Base-by-base conservation (phyloP, 495 filamentous ascomycete species). In the Penicillium waksmanii region DNA sequence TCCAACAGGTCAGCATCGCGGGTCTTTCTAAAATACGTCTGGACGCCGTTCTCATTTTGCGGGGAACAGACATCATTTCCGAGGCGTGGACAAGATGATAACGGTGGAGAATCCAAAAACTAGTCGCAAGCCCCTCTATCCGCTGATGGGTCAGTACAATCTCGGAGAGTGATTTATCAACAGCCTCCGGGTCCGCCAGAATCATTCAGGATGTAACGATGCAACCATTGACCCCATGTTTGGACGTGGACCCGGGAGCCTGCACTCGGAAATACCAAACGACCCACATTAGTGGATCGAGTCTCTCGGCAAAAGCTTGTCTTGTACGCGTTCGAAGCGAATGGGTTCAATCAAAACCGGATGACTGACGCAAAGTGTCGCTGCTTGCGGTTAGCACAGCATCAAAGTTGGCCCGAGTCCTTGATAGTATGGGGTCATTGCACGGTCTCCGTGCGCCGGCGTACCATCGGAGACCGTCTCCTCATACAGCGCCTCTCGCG, bases 221-320 rank as follows among this genome's bases (percentile, higher is more conserved):
- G 21, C 19, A 48, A 48, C 46, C 19, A 6, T 48, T 19, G 10
- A n/a, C 19, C 21, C 23, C 13, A 27, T 57, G 46, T 57, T 11
- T 57, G 44, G 50, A 13, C 18, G 54, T 35, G 34, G 43, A 38
- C 15, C 54, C 54, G 43, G 43, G 43, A 27, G 9, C 7, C 19
- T 34, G 44, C n/a, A n/a, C 42, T 3, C 42, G 42, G 17, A 44
- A 44, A 27, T 50, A 15, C 8, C 19, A 48, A 13, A 19, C 46
- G 31, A 18, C 19, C 55, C 55, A 57, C 55, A 21, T 50, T 10
- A 33, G 21, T 33, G 44, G 21, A 23, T 57, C 34, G 55, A 57
- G 23, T 48, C 9, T 33, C 55, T 51, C 31, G 55, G 56, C 47
- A 53, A 27, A 58, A 58, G 56, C 56, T 58, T 58, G 56, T 58